Conservation (phyloP, 176 grass and related monocot species). For the Ananas comosus region DNA sequence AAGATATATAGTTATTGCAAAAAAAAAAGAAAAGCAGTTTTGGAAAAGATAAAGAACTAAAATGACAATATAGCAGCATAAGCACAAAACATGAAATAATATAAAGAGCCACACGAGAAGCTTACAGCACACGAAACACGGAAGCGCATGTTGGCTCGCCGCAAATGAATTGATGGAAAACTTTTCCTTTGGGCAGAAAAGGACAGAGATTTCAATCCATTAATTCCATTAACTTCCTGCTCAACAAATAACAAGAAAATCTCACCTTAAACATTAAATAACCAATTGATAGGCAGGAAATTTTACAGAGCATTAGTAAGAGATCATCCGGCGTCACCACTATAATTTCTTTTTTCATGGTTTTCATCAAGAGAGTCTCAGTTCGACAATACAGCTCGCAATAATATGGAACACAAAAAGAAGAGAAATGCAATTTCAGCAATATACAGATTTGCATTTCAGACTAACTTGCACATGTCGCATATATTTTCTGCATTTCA, state of each 20-base stretch:
- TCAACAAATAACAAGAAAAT: neutral
- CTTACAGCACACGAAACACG: constrained; percentile 31
- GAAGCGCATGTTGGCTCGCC: constrained; percentile 22
- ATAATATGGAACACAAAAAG: too few species aligned
- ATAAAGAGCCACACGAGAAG: neutral
- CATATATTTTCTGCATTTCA: too few species aligned
- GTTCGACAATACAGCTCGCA: too few species aligned
- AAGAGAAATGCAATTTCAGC: too few species aligned
- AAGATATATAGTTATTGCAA: too few species aligned
- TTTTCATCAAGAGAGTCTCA: too few species aligned
- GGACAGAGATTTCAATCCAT: constrained; percentile 14
- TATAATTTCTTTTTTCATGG: too few species aligned
- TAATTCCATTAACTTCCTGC: neutral
- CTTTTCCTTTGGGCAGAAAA: constrained; percentile 28
- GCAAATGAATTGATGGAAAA: constrained; percentile 26
- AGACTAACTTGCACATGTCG: too few species aligned
- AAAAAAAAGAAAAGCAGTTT: neutral
- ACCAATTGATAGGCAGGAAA: neutral
- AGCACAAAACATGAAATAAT: neutral
- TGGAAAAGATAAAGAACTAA: constrained; percentile 3
- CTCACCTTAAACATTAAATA: neutral
- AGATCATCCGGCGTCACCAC: too few species aligned
- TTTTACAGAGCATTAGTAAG: too few species aligned
- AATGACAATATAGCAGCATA: neutral
- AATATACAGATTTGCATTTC: too few species aligned